These are phyloP conservation scores for Royoungia palumana DNA, from an alignment of 768 basidiomycete genomes.

Conservation along the genomic window DNA sequence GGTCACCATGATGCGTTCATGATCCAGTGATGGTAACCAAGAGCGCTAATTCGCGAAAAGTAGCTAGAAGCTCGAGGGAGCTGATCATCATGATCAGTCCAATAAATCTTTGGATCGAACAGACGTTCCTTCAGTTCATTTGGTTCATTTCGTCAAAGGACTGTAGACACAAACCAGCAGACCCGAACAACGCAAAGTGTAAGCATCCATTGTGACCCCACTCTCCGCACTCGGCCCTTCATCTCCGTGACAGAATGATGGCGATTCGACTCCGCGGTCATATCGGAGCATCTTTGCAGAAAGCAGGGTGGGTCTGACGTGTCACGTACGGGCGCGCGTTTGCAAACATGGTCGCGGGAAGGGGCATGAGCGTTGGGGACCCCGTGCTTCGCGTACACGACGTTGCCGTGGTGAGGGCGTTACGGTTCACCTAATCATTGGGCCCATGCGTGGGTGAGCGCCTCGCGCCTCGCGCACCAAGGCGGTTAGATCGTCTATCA, in stretches of 20 bases:
- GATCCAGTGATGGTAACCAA: slow-evolving; percentile 19
- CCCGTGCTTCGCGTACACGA: background rate
- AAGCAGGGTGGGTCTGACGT: background rate
- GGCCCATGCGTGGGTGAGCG: background rate
- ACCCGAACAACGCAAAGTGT: background rate
- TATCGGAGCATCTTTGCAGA: slow-evolving; percentile 12
- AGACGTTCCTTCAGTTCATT: too few species aligned
- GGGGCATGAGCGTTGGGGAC: background rate
- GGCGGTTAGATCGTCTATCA: background rate
- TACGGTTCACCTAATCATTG: background rate
- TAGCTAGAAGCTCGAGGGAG: background rate
- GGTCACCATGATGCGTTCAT: slow-evolving; percentile 9
- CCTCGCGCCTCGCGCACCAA: background rate
- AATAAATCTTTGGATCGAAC: too few species aligned
- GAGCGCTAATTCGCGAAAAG: background rate
- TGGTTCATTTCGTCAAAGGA: too few species aligned
- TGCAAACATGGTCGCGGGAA: slow-evolving; percentile 1
- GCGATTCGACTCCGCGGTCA: background rate
- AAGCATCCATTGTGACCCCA: background rate
- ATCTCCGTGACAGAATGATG: slow-evolving; percentile 1
- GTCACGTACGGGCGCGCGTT: background rate
- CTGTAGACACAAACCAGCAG: background rate
- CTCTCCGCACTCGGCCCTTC: background rate
- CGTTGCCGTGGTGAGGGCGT: slow-evolving; percentile 13
- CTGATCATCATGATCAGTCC: background rate